Percentiles rank a stretch among this genome's conserved stretches.
These are phyloP conservation scores for Blastobotrys parvus DNA, from an alignment of 805 yeast species.

Conservation along the genomic window DNA sequence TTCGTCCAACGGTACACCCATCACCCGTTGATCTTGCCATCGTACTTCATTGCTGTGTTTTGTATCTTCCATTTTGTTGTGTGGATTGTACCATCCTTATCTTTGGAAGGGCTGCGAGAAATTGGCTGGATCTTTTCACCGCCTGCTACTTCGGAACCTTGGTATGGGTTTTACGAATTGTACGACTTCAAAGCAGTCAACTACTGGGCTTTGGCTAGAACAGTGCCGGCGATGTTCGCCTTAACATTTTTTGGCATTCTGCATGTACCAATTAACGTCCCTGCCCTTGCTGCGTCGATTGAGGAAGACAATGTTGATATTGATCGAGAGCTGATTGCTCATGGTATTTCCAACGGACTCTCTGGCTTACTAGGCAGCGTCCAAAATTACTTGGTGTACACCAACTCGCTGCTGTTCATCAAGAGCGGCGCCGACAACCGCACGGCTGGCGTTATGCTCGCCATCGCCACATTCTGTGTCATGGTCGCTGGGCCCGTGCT, in stretches of 20 bases:
- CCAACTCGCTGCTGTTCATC: constrained; percentile 84
- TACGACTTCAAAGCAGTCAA: constrained; percentile 67
- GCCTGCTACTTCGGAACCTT: constrained; percentile 58
- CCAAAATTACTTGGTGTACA: constrained; percentile 90
- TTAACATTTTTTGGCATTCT: constrained; percentile 90
- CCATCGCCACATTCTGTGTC: constrained; percentile 67
- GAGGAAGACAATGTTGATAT: constrained; percentile 76
- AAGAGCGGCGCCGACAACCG: constrained; percentile 92
- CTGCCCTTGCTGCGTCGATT: constrained; percentile 87
- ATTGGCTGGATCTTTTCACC: constrained; percentile 80
- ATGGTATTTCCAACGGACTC: constrained; percentile 80
- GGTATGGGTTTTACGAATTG: constrained; percentile 77
- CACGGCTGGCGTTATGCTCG: constrained; percentile 82
- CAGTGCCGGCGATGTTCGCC: constrained; percentile 91
- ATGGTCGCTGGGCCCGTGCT: constrained; percentile 86
- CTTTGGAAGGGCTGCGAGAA: constrained; percentile 51
- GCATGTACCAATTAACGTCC: constrained; percentile 96
- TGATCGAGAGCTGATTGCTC: constrained; percentile 88
- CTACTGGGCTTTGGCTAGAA: constrained; percentile 58
- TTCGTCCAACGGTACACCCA: constrained; percentile 53
- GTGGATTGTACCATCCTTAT: constrained; percentile 55
- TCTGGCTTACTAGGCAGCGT: constrained; percentile 83
- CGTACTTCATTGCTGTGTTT: constrained; percentile 68
- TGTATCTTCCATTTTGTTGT: constrained; percentile 60
- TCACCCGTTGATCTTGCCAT: constrained; percentile 72